Percentiles rank a stretch among this genome's conserved stretches.
Conservation (phyloP, 2,329 filamentous ascomycete species). For the Fusarium tupiense region DNA sequence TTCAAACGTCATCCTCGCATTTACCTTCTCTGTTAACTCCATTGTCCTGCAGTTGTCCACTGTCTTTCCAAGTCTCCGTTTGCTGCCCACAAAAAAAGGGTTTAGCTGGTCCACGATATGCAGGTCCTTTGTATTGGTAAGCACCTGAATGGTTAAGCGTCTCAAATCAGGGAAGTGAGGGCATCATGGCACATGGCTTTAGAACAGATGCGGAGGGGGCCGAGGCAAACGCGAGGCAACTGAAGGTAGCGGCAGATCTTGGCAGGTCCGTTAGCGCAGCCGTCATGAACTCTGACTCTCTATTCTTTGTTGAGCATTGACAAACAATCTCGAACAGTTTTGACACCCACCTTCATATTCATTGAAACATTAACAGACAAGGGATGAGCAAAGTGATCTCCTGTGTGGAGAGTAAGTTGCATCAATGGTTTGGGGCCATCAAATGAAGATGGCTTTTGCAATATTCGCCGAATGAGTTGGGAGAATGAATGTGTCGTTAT, state of each 20-base stretch:
- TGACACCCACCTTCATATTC: background rate
- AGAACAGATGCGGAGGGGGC: background rate
- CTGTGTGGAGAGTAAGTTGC: background rate
- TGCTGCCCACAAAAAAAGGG: conserved; percentile 11
- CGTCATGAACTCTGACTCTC: background rate
- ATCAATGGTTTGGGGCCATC: background rate
- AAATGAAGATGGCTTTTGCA: background rate
- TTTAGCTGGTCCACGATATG: conserved; percentile 8
- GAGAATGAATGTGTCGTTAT: background rate
- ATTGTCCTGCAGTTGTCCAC: conserved; percentile 5
- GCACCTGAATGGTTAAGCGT: background rate
- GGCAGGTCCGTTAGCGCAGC: background rate
- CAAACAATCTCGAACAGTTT: background rate
- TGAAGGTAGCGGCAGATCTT: background rate
- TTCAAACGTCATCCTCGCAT: background rate
- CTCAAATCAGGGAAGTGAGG: conserved; percentile 13
- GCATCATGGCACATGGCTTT: conserved; percentile 13
- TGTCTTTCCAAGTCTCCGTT: background rate
- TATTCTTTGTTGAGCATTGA: conserved; percentile 7
- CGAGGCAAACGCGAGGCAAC: background rate
- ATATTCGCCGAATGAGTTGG: background rate
- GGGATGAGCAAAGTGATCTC: background rate
- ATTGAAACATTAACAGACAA: background rate
- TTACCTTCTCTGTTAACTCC: background rate
- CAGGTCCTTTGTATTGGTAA: conserved; percentile 21